Evolutionary conservation across 345 rosid genomes (phyloP).

Genomic region (Ailanthus altissimus): DNA sequence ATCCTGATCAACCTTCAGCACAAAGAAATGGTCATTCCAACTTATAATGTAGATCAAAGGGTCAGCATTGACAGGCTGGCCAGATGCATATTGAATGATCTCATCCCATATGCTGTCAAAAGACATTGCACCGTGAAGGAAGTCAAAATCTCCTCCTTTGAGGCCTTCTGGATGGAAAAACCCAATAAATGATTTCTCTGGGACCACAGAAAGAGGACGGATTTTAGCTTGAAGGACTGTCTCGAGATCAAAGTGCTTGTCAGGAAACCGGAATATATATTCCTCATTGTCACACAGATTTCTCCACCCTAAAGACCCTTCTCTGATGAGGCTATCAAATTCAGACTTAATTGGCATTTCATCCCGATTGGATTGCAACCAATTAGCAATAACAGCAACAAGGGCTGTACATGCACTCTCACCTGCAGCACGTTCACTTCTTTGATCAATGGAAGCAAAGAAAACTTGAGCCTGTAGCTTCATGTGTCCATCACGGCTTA

Average conservation of each 20-base stretch:
- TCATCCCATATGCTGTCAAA: constrained; percentile 74
- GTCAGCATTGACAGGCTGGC: constrained; percentile 14
- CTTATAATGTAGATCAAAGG: constrained; percentile 56
- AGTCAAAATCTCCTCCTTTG: constrained; percentile 54
- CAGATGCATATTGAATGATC: constrained; percentile 30
- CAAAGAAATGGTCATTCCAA: constrained; percentile 77
- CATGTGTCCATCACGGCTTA: constrained; percentile 60
- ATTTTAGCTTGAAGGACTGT: constrained; percentile 62
- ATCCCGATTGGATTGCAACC: constrained; percentile 57
- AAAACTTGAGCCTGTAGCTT: constrained; percentile 59
- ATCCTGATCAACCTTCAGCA: constrained; percentile 57
- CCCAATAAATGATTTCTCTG: constrained; percentile 59
- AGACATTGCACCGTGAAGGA: constrained; percentile 66
- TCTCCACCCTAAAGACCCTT: constrained; percentile 71
- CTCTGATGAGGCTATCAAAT: constrained; percentile 60
- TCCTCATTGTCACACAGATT: constrained; percentile 59
- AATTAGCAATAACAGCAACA: constrained; percentile 62
- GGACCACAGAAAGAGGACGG: constrained; percentile 40
- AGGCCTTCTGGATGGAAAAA: constrained; percentile 64
- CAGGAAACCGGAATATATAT: constrained; percentile 50
- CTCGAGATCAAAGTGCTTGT: constrained; percentile 75
- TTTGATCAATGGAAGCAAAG: constrained; percentile 70
- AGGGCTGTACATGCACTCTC: constrained; percentile 77
- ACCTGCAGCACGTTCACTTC: constrained; percentile 71
- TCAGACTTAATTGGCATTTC: constrained; percentile 63